Conservation (phyloP, 148 eudicot genomes). For the Rhododendron henanense region DNA sequence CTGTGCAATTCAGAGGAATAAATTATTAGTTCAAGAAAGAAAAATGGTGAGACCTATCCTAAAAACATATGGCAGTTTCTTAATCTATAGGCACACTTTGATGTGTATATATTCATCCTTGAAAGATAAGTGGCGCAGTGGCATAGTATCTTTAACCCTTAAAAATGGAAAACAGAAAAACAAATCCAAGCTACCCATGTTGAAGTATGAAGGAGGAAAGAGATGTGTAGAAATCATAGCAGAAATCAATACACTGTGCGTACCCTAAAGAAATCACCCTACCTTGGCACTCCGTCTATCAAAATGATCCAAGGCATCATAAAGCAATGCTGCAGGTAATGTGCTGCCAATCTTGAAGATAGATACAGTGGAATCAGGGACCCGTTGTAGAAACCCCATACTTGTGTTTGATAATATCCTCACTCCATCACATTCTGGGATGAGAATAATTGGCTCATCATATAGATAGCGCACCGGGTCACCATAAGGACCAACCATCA, state of each 20-base stretch:
- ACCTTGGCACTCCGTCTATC: conserved; percentile 98
- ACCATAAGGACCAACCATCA: conserved; percentile 97
- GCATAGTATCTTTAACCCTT: background rate
- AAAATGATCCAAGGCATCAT: conserved; percentile 97
- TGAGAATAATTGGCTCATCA: conserved; percentile 81
- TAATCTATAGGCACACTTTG: background rate
- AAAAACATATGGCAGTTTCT: background rate
- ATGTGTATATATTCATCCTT: background rate
- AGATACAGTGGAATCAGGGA: conserved; percentile 93
- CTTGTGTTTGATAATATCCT: conserved; percentile 81
- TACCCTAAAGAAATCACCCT: background rate
- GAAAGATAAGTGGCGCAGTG: background rate
- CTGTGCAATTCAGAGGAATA: background rate
- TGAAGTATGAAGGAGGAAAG: background rate
- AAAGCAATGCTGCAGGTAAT: conserved; percentile 87
- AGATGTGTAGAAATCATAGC: background rate
- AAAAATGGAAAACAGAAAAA: background rate
- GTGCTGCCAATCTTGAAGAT: conserved; percentile 97
- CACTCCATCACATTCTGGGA: conserved; percentile 96
- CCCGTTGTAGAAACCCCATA: conserved; percentile 94
- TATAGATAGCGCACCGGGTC: conserved; percentile 81
- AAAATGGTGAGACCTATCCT: background rate
- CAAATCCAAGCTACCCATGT: background rate
- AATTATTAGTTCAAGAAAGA: background rate
- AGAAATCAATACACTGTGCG: background rate